Evolutionary conservation across 768 basidiomycete genomes (phyloP).

Genomic region (Cubamyces sp.): DNA sequence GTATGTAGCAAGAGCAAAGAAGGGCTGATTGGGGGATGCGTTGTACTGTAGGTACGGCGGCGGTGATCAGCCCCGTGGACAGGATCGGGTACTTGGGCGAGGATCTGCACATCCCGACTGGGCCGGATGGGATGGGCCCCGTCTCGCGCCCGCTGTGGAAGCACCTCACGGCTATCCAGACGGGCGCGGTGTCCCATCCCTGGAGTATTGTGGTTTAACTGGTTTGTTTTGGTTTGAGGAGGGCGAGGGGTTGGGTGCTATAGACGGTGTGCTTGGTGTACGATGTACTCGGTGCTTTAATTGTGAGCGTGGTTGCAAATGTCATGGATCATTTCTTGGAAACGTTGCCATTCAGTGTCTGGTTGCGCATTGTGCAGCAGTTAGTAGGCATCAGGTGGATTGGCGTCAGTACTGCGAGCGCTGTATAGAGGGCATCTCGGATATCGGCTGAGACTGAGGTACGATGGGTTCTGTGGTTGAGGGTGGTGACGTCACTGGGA

Average conservation of each 20-base stretch:
- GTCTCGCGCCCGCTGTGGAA: slow-evolving; percentile 53
- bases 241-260: neutral
- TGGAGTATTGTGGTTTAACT: slow-evolving; percentile 69
- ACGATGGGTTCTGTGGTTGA: too few relatives aligned
- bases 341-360: too few relatives aligned
- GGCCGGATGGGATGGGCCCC: slow-evolving; percentile 76
- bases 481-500: too few relatives aligned
- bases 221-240: neutral
- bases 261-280: neutral
- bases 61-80: slow-evolving; percentile 53
- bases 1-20: neutral
- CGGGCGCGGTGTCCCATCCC: slow-evolving; percentile 69
- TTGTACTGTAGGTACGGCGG: slow-evolving; percentile 48
- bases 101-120: slow-evolving; percentile 59
- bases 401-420: too few relatives aligned
- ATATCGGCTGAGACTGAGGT: too few relatives aligned
- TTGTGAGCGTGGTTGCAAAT: too few relatives aligned
- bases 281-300: too few relatives aligned
- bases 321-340: too few relatives aligned
- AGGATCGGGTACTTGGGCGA: slow-evolving; percentile 61
- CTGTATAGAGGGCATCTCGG: too few relatives aligned
- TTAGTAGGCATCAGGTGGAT: too few relatives aligned
- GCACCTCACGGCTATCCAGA: slow-evolving; percentile 66
- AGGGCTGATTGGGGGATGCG: slow-evolving; percentile 10
- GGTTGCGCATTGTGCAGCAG: too few relatives aligned